Evolutionary conservation across 164 flowering plant genomes (phyloP).

Genomic region (Stephania japonica): DNA sequence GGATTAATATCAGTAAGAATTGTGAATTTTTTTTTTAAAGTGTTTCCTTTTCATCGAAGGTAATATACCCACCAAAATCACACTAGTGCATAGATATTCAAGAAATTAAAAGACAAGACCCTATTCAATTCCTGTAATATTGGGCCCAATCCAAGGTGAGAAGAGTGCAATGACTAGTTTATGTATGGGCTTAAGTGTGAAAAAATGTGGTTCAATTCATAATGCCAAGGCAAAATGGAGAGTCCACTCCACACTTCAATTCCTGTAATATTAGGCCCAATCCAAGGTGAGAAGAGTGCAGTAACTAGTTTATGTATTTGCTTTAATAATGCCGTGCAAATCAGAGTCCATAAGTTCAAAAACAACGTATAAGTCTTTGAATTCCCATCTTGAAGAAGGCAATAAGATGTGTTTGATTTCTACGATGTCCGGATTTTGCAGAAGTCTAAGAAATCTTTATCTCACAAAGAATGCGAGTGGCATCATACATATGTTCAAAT

Average conservation of each 20-base stretch:
- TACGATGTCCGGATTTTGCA: slow-evolving; percentile 83
- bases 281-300: too few relatives aligned
- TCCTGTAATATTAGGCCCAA: too few relatives aligned
- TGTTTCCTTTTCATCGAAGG: not conserved
- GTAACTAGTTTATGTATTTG: too few relatives aligned
- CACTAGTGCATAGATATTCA: not conserved
- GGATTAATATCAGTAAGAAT: not conserved
- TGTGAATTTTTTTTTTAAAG: not conserved
- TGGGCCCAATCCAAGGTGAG: too few relatives aligned
- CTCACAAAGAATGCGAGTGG: slow-evolving; percentile 85
- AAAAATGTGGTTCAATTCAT: too few relatives aligned
- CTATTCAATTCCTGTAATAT: too few relatives aligned
- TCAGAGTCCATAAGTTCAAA: slow-evolving; percentile 98
- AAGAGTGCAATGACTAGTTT: too few relatives aligned
- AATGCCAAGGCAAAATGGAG: too few relatives aligned
- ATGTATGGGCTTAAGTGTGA: too few relatives aligned
- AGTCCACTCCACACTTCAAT: too few relatives aligned
- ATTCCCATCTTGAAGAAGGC: slow-evolving; percentile 81
- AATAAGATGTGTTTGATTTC: slow-evolving; percentile 87
- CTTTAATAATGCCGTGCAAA: slow-evolving; percentile 90
- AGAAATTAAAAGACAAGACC: not conserved
- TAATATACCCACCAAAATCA: not conserved
- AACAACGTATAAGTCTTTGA: slow-evolving; percentile 85
- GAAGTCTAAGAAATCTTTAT: slow-evolving; percentile 75
- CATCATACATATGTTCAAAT: too few relatives aligned